Evolutionary conservation across 108 stramenopile species (phyloP).

Genomic region (Pinguiococcus pyrenoidosus): DNA sequence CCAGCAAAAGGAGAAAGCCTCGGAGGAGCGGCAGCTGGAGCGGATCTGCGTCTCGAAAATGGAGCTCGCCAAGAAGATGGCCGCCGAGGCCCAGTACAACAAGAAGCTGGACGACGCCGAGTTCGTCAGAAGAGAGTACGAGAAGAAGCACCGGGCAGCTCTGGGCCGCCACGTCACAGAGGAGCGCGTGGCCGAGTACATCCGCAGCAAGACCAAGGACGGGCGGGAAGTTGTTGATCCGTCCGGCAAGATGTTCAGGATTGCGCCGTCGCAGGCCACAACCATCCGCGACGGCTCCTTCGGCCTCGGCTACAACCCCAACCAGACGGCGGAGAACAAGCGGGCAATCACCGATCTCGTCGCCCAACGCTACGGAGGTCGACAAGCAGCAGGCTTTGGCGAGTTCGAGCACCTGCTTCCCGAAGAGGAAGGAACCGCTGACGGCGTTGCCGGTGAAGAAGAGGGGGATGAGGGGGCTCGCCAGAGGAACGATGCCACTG

Average conservation of each 20-base stretch:
- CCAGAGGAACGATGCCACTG: too few relatives aligned
- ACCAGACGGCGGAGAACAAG: conserved; percentile 4
- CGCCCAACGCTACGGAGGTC: not conserved
- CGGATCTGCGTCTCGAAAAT: conserved; percentile 4
- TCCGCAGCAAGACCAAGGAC: conserved; percentile 7
- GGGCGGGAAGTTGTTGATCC: conserved; percentile 23
- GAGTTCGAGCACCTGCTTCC: not conserved
- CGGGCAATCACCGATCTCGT: conserved; percentile 7
- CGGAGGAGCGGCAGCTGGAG: not conserved
- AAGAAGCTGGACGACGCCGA: conserved; percentile 4
- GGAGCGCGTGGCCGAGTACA: conserved; percentile 15
- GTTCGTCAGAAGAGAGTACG: conserved; percentile 9
- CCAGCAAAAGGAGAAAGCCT: not conserved
- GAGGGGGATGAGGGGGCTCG: not conserved
- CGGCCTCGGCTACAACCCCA: conserved; percentile 6
- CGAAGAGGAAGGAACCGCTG: not conserved
- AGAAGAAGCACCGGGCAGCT: conserved; percentile 5
- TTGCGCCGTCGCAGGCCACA: conserved; percentile 23
- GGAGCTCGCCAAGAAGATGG: conserved; percentile 6
- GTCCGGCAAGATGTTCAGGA: conserved; percentile 15
- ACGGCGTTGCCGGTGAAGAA: not conserved
- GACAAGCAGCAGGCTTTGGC: not conserved
- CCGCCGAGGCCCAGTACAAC: conserved; percentile 12
- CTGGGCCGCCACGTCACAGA: conserved; percentile 21
- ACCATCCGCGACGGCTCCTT: conserved; percentile 25